Percentiles rank a stretch among this genome's conserved stretches.
phyloP scores from a whole-genome alignment of 2,329 filamentous ascomycete genomes.

The Trichoderma asperellum region DNA sequence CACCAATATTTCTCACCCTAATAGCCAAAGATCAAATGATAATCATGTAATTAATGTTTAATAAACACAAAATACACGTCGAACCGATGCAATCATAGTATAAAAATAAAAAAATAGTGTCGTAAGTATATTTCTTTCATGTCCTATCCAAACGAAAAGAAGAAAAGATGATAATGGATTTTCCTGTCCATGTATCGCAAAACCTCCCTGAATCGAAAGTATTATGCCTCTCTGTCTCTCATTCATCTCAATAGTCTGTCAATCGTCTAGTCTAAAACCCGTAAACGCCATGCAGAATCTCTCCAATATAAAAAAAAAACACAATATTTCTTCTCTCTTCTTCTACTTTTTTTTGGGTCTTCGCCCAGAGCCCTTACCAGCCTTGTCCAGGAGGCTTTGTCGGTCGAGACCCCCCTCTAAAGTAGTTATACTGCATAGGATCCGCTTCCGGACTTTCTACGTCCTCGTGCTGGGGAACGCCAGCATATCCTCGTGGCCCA shows the following conservation, averaged over 20 bases:
- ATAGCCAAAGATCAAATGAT: not conserved
- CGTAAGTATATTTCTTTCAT: constrained; percentile 23
- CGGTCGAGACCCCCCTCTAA: constrained; percentile 47
- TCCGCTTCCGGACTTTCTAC: constrained; percentile 44
- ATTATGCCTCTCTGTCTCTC: not conserved
- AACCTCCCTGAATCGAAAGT: not conserved
- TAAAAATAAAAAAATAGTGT: not conserved
- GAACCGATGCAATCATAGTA: not conserved
- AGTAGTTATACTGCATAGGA: constrained; percentile 61
- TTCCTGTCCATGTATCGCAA: constrained; percentile 2
- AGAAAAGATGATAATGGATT: not conserved
- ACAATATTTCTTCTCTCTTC: constrained; percentile 10
- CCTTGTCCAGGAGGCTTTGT: constrained; percentile 45
- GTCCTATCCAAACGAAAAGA: constrained; percentile 14
- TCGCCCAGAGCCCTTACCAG: constrained; percentile 39
- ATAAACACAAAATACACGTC: not conserved
- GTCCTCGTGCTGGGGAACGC: constrained; percentile 58
- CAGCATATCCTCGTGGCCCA: constrained; percentile 63
- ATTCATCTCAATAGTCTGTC: not conserved
- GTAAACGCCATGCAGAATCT: constrained; percentile 31
- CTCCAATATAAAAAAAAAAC: constrained; percentile 22
- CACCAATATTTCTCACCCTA: not conserved
- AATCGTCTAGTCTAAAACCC: constrained; percentile 27
- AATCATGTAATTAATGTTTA: not conserved
- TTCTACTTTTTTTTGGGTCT: not conserved